A percentile compares a stretch with the other conserved stretches of the same genome.
phyloP scores from a whole-genome alignment of 495 filamentous ascomycete genomes.

The Penicillium arizonense region DNA sequence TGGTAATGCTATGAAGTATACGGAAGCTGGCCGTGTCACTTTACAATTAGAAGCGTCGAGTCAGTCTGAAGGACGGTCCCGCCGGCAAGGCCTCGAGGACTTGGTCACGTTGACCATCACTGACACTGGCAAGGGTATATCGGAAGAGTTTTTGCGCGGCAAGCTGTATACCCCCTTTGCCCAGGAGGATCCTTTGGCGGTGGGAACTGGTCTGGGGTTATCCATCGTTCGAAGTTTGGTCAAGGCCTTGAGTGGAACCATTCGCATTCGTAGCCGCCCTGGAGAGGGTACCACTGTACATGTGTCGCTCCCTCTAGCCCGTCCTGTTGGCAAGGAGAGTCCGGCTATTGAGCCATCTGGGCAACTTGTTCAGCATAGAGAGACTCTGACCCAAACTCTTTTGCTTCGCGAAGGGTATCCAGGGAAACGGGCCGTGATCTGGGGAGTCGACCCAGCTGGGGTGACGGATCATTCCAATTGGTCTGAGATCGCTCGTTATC shows the following conservation, averaged over 20 bases:
- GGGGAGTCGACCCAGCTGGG: slow-evolving; percentile 20
- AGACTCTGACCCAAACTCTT: slow-evolving; percentile 22
- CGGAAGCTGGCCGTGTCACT: slow-evolving; percentile 61
- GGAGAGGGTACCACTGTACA: slow-evolving; percentile 52
- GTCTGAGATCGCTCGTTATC: slow-evolving; percentile 27
- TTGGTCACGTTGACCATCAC: slow-evolving; percentile 52
- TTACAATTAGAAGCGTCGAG: slow-evolving; percentile 53
- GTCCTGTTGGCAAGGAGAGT: slow-evolving; percentile 29
- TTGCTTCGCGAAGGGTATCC: slow-evolving; percentile 29
- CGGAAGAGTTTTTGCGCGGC: slow-evolving; percentile 66
- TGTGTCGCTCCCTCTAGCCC: slow-evolving; percentile 44
- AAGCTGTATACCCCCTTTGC: slow-evolving; percentile 71
- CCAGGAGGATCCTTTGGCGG: slow-evolving; percentile 65
- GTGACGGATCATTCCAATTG: slow-evolving; percentile 13
- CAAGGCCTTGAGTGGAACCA: slow-evolving; percentile 50
- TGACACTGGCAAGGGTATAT: slow-evolving; percentile 74
- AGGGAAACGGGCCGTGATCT: slow-evolving; percentile 26
- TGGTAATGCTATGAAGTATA: slow-evolving; percentile 83
- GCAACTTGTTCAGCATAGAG: slow-evolving; percentile 18
- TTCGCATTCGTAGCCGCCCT: slow-evolving; percentile 50
- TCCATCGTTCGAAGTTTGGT: slow-evolving; percentile 57
- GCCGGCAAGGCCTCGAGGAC: slow-evolving; percentile 34
- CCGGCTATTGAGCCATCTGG: slow-evolving; percentile 18
- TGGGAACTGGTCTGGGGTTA: slow-evolving; percentile 53
- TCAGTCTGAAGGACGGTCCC: slow-evolving; percentile 31